These are phyloP conservation scores for Puccinia polysora DNA, from an alignment of 1,284 basidiomycete species.

Conservation along the genomic window DNA sequence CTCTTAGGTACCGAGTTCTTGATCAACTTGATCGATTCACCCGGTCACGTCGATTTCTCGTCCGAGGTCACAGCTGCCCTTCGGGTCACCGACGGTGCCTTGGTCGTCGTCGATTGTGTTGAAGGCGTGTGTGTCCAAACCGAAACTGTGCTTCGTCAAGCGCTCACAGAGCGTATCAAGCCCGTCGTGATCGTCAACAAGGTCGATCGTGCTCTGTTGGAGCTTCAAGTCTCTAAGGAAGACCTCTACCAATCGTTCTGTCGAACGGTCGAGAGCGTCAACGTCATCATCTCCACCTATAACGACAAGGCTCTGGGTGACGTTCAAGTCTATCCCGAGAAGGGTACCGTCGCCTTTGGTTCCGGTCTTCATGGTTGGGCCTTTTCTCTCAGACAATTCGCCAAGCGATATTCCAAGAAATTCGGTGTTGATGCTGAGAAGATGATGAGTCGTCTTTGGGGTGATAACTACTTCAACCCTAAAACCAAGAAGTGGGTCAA, in stretches of 20 bases:
- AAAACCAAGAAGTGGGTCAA: conserved; percentile 95
- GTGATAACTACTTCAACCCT: conserved; percentile 99
- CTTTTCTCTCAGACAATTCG: conserved; percentile 98
- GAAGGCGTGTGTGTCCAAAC: conserved; percentile 99
- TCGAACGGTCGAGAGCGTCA: conserved; percentile 95
- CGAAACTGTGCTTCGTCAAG: conserved; percentile 97
- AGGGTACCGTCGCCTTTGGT: conserved; percentile 97
- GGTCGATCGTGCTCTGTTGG: conserved; percentile 98
- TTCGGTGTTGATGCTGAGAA: conserved; percentile 98
- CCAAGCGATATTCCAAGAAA: conserved; percentile 91
- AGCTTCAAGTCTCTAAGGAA: conserved; percentile 96
- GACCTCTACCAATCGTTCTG: conserved; percentile 96
- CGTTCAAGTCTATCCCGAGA: conserved; percentile 97
- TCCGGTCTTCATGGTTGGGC: conserved; percentile 99
- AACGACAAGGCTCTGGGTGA: conserved; percentile 91
- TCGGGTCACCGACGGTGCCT: conserved; percentile 86
- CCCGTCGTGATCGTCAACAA: conserved; percentile 99
- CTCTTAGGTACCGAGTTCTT: no score
- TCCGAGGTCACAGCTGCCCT: conserved; percentile 99
- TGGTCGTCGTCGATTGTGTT: conserved; percentile 96
- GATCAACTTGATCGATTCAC: conserved; percentile 99
- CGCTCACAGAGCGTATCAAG: conserved; percentile 97
- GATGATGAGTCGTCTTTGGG: conserved; percentile 98
- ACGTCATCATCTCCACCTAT: conserved; percentile 98
- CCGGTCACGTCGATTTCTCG: conserved; percentile 99